Percentiles rank a stretch among this genome's conserved stretches.
Evolutionary conservation across 1,284 basidiomycete species (phyloP).

Genomic region (Ganoderma leucocontextum): DNA sequence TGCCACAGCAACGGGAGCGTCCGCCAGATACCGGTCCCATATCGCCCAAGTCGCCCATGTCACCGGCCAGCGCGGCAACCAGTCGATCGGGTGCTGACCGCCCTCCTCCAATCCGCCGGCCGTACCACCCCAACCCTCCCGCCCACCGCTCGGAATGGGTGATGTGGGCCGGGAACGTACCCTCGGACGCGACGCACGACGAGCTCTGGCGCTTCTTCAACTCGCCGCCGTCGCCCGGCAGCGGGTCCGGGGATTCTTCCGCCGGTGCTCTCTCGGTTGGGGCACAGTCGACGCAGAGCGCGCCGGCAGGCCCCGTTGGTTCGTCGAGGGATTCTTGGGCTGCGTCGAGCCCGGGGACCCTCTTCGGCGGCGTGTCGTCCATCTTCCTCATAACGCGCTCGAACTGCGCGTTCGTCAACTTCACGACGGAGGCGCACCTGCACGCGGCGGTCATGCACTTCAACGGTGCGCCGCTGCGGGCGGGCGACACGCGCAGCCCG

Average conservation of each 20-base stretch:
- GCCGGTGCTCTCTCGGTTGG: slow-evolving; percentile 27
- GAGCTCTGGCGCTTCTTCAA: slow-evolving; percentile 92
- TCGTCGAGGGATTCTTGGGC: slow-evolving; percentile 25
- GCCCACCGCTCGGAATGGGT: slow-evolving; percentile 89
- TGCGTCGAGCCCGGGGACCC: slow-evolving; percentile 22
- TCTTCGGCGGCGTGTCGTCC: slow-evolving; percentile 74
- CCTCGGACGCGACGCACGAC: slow-evolving; percentile 84
- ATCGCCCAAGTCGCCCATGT: slow-evolving; percentile 18
- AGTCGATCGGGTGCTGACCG: slow-evolving; percentile 25
- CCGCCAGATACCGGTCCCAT: slow-evolving; percentile 27
- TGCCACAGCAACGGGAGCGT: slow-evolving; percentile 18
- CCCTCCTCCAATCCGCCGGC: slow-evolving; percentile 32
- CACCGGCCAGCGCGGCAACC: slow-evolving; percentile 23
- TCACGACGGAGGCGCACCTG: slow-evolving; percentile 70
- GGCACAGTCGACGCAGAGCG: slow-evolving; percentile 30
- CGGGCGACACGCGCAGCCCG: slow-evolving; percentile 76
- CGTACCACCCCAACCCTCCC: slow-evolving; percentile 72
- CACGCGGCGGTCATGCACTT: slow-evolving; percentile 76
- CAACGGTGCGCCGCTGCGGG: slow-evolving; percentile 72
- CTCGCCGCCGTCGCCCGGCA: slow-evolving; percentile 38
- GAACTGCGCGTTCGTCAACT: slow-evolving; percentile 95
- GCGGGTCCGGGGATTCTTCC: slow-evolving; percentile 18
- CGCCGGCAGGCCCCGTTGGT: slow-evolving; percentile 26
- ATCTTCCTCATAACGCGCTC: slow-evolving; percentile 94
- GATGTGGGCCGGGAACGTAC: slow-evolving; percentile 95